Evolutionary conservation across 805 yeast species (phyloP).

Genomic region (Candida tallmaniae): DNA sequence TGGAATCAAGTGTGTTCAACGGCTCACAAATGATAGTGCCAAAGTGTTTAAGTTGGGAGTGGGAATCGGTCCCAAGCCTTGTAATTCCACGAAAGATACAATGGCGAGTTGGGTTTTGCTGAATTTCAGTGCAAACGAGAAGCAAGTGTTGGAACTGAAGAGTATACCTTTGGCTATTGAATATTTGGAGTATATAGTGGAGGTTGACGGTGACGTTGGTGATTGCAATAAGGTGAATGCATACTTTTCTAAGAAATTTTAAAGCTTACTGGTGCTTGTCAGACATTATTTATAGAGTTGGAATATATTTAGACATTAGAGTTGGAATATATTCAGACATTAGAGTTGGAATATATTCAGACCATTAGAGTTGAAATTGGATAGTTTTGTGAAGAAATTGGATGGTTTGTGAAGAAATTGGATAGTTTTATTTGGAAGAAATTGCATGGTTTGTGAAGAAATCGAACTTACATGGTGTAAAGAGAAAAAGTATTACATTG

Average conservation of each 20-base stretch:
- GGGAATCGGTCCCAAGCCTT: conserved; percentile 42
- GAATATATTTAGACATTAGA: no score
- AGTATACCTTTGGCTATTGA: conserved; percentile 13
- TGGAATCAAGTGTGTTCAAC: conserved; percentile 28
- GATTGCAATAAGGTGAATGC: conserved; percentile 27
- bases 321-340: no score
- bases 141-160: conserved; percentile 10
- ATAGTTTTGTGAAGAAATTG: no score
- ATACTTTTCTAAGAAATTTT: conserved; percentile 7
- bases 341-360: no score
- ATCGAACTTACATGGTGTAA: no score
- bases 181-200: conserved; percentile 19
- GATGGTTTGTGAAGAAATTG: no score
- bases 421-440: no score
- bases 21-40: conserved; percentile 4
- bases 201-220: conserved; percentile 14
- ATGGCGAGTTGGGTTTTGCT: conserved; percentile 43
- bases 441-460: no score
- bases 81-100: conserved; percentile 25
- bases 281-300: no score
- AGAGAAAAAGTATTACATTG: no score
- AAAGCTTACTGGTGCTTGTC: no score
- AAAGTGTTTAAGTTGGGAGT: conserved; percentile 29
- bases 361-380: no score
- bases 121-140: conserved; percentile 23